Evolutionary conservation across 2,329 filamentous ascomycete species (phyloP).

Genomic region (Monosporascus sp.): DNA sequence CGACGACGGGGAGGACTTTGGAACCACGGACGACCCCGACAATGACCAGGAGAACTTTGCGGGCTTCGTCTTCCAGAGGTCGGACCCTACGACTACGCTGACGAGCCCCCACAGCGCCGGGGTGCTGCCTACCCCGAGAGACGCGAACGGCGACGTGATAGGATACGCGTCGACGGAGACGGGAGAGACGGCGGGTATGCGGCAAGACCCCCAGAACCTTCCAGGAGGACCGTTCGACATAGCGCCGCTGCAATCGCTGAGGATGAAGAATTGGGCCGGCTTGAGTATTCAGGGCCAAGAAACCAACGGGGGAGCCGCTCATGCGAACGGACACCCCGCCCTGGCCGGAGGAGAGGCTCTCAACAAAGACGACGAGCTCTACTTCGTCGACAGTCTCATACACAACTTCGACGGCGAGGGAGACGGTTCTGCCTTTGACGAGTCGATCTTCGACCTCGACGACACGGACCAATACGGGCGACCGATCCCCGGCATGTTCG

Average conservation of each 20-base stretch:
- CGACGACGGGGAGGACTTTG: conserved; percentile 37
- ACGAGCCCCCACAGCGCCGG: conserved; percentile 45
- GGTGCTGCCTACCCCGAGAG: conserved; percentile 48
- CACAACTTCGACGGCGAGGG: conserved; percentile 47
- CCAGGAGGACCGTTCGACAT: conserved; percentile 2
- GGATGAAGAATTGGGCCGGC: conserved; percentile 26
- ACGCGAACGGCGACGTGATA: conserved; percentile 49
- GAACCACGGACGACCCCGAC: conserved; percentile 39
- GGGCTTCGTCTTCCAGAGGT: conserved; percentile 53
- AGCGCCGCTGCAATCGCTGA: conserved; percentile 4
- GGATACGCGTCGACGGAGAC: conserved; percentile 51
- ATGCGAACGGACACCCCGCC: conserved; percentile 11
- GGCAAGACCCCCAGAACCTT: conserved; percentile 8
- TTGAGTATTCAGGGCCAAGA: conserved; percentile 39
- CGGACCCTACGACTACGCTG: conserved; percentile 45
- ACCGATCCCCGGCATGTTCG: conserved; percentile 54
- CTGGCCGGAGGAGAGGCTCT: conserved; percentile 7
- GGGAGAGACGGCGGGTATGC: conserved; percentile 36
- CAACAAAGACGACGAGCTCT: conserved; percentile 55
- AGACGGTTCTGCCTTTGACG: conserved; percentile 59
- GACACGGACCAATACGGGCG: conserved; percentile 59
- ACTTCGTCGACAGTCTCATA: conserved; percentile 62
- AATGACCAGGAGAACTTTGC: conserved; percentile 58
- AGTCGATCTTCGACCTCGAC: conserved; percentile 67
- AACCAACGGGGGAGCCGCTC: conserved; percentile 10